Conservation (phyloP, 148 eudicot genomes). For the Spergularia bocconei region DNA sequence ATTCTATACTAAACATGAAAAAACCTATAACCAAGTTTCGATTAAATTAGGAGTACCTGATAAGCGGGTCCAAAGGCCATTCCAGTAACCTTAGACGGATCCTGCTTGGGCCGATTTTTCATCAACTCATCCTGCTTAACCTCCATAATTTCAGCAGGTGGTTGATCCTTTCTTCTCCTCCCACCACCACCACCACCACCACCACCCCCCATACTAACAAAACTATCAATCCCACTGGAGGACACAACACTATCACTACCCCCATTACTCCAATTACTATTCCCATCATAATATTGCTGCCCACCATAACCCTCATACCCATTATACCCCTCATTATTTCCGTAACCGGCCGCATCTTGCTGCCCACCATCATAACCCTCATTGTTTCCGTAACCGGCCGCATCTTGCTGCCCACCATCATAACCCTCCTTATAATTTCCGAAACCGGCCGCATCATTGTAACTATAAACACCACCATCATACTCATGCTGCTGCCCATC, state of each 20-base stretch:
- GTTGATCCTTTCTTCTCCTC: conserved; percentile 69
- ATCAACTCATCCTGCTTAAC: conserved; percentile 94
- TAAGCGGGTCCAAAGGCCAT: conserved; percentile 87
- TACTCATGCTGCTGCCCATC: conserved; percentile 22
- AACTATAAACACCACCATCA: conserved; percentile 21
- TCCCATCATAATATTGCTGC: conserved; percentile 25
- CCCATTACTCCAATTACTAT: conserved; percentile 28
- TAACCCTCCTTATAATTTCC: conserved; percentile 31
- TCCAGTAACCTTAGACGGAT: conserved; percentile 69
- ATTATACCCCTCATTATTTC: conserved; percentile 26
- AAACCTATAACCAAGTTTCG: background rate
- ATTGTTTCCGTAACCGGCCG: conserved; percentile 26
- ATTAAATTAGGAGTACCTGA: conserved; percentile 45
- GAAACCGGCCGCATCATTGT: conserved; percentile 16
- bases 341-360: conserved; percentile 9
- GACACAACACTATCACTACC: conserved; percentile 34
- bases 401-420: background rate
- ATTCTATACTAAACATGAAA: background rate
- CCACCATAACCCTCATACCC: background rate
- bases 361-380: conserved; percentile 17
- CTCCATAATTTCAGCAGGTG: conserved; percentile 64
- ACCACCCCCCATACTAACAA: conserved; percentile 46
- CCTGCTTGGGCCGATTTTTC: conserved; percentile 83
- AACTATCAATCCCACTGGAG: conserved; percentile 33
- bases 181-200: conserved; percentile 50